Evolutionary conservation across 2,329 filamentous ascomycete genomes (phyloP).

Genomic region (Leptoxyphium fumago): DNA sequence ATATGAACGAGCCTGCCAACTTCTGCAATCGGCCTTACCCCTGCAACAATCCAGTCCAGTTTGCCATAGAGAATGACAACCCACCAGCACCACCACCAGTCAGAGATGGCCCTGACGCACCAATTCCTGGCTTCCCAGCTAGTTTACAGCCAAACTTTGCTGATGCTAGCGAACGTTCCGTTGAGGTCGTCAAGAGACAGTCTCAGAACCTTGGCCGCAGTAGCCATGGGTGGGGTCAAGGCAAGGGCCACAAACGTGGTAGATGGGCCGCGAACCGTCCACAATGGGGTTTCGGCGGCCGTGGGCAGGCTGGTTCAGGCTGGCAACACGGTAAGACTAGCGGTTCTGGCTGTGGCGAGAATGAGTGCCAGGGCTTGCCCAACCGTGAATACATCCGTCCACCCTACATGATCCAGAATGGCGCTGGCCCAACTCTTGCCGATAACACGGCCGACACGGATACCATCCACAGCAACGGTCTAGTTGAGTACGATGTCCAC

Average conservation of each 20-base stretch:
- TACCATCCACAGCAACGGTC: slow-evolving; percentile 48
- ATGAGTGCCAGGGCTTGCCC: slow-evolving; percentile 4
- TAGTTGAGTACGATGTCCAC: slow-evolving; percentile 56
- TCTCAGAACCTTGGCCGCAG: not conserved
- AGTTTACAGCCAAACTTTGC: slow-evolving; percentile 4
- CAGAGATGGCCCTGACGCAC: slow-evolving; percentile 6
- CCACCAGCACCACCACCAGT: slow-evolving; percentile 6
- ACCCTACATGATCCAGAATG: slow-evolving; percentile 48
- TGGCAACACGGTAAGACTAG: slow-evolving; percentile 5
- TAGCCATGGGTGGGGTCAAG: not conserved
- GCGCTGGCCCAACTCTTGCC: slow-evolving; percentile 20
- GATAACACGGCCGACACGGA: slow-evolving; percentile 44
- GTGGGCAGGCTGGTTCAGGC: not conserved
- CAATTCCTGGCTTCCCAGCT: slow-evolving; percentile 6
- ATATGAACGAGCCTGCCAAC: slow-evolving; percentile 6
- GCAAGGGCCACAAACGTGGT: slow-evolving; percentile 1
- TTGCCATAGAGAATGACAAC: slow-evolving; percentile 4
- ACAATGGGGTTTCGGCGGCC: slow-evolving; percentile 5
- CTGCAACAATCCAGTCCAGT: slow-evolving; percentile 3
- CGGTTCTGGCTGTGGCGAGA: slow-evolving; percentile 5
- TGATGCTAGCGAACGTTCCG: not conserved
- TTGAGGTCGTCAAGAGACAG: slow-evolving; percentile 2
- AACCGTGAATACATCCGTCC: slow-evolving; percentile 22
- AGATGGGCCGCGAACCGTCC: slow-evolving; percentile 2
- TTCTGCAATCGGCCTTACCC: slow-evolving; percentile 5